A percentile compares a stretch with the other conserved stretches of the same genome.
These are phyloP conservation scores for Aspergillus sp. DNA, from an alignment of 2,329 filamentous ascomycete species.

Conservation along the genomic window DNA sequence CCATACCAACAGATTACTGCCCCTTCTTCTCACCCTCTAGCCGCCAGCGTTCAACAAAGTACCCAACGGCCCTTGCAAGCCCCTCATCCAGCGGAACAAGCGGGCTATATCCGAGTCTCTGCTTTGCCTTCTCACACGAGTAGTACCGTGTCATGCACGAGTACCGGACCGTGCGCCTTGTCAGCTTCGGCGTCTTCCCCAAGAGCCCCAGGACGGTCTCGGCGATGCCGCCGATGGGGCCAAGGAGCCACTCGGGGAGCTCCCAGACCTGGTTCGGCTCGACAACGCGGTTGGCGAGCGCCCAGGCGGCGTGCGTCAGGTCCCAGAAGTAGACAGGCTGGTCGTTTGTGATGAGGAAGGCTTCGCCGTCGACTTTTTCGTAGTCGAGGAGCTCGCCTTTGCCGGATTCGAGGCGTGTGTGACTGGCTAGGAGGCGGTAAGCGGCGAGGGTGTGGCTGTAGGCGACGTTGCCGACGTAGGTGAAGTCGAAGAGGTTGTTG, in stretches of 20 bases:
- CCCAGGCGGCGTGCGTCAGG: conserved; percentile 79
- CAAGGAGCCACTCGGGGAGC: conserved; percentile 46
- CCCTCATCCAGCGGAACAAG: conserved; percentile 52
- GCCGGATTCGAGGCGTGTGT: conserved; percentile 46
- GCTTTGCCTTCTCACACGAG: conserved; percentile 52
- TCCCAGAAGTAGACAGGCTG: conserved; percentile 90
- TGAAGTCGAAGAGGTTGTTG: conserved; percentile 71
- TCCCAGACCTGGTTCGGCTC: conserved; percentile 48
- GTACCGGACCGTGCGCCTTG: conserved; percentile 50
- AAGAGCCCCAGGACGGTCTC: conserved; percentile 49
- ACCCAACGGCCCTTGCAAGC: conserved; percentile 50
- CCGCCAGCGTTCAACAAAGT: conserved; percentile 41
- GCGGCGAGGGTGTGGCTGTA: conserved; percentile 85
- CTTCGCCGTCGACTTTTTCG: conserved; percentile 80
- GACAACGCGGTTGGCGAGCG: conserved; percentile 50
- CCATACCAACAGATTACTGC: conserved; percentile 32
- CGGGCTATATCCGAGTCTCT: conserved; percentile 50
- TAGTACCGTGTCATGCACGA: conserved; percentile 56
- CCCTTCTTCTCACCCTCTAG: conserved; percentile 45
- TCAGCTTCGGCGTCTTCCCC: conserved; percentile 52
- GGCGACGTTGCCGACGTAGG: conserved; percentile 70
- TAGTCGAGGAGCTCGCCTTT: conserved; percentile 68
- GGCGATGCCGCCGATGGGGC: conserved; percentile 45
- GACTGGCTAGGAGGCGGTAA: conserved; percentile 68
- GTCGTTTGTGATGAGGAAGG: conserved; percentile 90